phyloP scores from a whole-genome alignment of 176 grass and related monocot genomes.

The Thalia dealbata region DNA sequence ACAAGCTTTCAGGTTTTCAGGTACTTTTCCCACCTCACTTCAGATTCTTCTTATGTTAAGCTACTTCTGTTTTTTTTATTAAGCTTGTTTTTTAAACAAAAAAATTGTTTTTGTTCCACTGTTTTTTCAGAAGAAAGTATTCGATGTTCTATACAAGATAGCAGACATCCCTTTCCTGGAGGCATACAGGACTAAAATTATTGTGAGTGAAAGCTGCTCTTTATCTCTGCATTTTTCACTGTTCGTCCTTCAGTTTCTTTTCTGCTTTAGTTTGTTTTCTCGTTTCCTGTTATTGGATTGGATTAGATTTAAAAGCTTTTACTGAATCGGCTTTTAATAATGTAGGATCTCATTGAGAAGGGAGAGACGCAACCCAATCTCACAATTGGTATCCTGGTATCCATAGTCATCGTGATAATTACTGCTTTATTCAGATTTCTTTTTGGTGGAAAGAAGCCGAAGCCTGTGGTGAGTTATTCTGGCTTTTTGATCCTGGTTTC shows the following conservation, averaged over 20 bases:
- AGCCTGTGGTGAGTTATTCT: slow-evolving; percentile 39
- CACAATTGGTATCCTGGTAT: slow-evolving; percentile 58
- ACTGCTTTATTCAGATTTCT: slow-evolving; percentile 49
- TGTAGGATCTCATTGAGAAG: slow-evolving; percentile 85
- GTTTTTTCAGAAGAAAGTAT: slow-evolving; percentile 73
- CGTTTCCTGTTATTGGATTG: too few relatives aligned
- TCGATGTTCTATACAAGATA: slow-evolving; percentile 68
- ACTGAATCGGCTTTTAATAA: too few relatives aligned
- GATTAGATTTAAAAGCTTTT: too few relatives aligned
- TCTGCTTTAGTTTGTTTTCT: too few relatives aligned
- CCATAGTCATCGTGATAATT: slow-evolving; percentile 37
- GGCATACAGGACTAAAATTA: slow-evolving; percentile 82
- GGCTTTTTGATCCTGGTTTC: neutral
- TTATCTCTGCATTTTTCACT: neutral
- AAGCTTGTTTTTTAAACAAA: neutral
- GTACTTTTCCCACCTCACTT: slow-evolving; percentile 15
- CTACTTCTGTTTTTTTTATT: neutral
- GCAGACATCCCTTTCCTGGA: slow-evolving; percentile 70
- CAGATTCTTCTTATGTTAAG: too few relatives aligned
- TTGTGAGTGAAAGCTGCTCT: slow-evolving; percentile 36
- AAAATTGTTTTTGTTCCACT: neutral
- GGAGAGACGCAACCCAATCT: slow-evolving; percentile 90
- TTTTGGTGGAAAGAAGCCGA: slow-evolving; percentile 48
- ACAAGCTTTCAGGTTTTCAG: slow-evolving; percentile 69
- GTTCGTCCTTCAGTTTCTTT: too few relatives aligned